These are phyloP conservation scores for Phytophthora tentaculata DNA, from an alignment of 352 stramenopile genomes.

Conservation along the genomic window DNA sequence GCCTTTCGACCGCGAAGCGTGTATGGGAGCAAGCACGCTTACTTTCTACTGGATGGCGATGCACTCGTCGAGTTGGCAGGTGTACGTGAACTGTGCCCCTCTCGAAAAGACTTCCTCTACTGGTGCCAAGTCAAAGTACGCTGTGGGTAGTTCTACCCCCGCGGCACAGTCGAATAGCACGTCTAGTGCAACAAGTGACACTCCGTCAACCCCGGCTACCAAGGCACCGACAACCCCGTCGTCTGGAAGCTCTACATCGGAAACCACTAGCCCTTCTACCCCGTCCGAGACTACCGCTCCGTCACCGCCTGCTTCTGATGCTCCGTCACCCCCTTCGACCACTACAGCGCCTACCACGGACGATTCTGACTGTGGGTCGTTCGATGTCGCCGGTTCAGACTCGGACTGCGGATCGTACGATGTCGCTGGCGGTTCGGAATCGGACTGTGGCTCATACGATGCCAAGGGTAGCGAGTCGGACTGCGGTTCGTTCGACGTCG, in stretches of 20 bases:
- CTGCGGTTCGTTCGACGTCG: constrained; percentile 18
- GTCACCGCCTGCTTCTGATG: constrained; percentile 4
- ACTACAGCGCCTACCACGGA: constrained; percentile 4
- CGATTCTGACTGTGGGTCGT: constrained; percentile 19
- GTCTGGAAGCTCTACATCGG: constrained; percentile 4
- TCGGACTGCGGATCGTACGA: constrained; percentile 15
- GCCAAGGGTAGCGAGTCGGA: constrained; percentile 12
- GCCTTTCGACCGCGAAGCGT: constrained; percentile 45
- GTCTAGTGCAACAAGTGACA: constrained; percentile 12
- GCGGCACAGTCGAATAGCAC: constrained; percentile 20
- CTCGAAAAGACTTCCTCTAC: constrained; percentile 19
- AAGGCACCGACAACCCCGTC: not conserved
- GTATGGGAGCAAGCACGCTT: constrained; percentile 28
- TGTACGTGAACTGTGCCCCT: constrained; percentile 42
- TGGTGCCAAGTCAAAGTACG: constrained; percentile 26
- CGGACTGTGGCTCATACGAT: constrained; percentile 20
- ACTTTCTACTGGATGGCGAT: constrained; percentile 52
- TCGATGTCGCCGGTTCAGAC: constrained; percentile 4
- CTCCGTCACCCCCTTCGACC: constrained; percentile 2
- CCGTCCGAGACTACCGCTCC: constrained; percentile 2
- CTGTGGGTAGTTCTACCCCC: constrained; percentile 17
- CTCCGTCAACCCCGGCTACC: constrained; percentile 7
- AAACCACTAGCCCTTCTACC: not conserved
- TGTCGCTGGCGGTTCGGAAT: constrained; percentile 15
- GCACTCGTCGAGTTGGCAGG: constrained; percentile 48